phyloP scores from a whole-genome alignment of 352 stramenopile genomes.

The Phytophthora capsici region DNA sequence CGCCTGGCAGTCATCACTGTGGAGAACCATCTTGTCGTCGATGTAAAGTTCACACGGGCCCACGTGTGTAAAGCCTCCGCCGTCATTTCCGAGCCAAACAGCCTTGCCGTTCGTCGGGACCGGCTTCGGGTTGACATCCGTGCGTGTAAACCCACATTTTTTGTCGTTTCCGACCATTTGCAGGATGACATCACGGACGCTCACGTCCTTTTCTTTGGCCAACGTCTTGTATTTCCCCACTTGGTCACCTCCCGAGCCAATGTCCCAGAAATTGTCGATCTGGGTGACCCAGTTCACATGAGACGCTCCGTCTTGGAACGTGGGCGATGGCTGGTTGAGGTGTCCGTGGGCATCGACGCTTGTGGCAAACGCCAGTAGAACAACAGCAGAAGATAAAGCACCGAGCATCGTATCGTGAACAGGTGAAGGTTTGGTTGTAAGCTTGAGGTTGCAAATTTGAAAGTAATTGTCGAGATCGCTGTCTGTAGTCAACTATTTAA shows the following conservation, averaged over 20 bases:
- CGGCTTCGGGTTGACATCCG: background rate
- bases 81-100: constrained; percentile 27
- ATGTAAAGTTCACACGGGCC: constrained; percentile 53
- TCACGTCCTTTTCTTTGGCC: constrained; percentile 23
- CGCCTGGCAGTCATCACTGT: constrained; percentile 38
- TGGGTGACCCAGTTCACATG: constrained; percentile 21
- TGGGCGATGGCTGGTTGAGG: constrained; percentile 20
- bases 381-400: background rate
- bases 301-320: constrained; percentile 11
- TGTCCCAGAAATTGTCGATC: constrained; percentile 31
- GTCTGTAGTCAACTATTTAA: background rate
- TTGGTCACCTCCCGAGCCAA: constrained; percentile 25
- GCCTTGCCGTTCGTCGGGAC: constrained; percentile 28
- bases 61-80: constrained; percentile 31
- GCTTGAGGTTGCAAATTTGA: background rate
- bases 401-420: background rate
- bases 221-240: constrained; percentile 23
- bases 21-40: constrained; percentile 35
- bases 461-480: background rate
- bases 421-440: background rate
- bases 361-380: background rate
- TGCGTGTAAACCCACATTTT: background rate
- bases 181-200: constrained; percentile 29
- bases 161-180: constrained; percentile 18
- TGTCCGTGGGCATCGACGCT: constrained; percentile 19